phyloP scores from a whole-genome alignment of 768 basidiomycete species.

The Termitomyces heimii region DNA sequence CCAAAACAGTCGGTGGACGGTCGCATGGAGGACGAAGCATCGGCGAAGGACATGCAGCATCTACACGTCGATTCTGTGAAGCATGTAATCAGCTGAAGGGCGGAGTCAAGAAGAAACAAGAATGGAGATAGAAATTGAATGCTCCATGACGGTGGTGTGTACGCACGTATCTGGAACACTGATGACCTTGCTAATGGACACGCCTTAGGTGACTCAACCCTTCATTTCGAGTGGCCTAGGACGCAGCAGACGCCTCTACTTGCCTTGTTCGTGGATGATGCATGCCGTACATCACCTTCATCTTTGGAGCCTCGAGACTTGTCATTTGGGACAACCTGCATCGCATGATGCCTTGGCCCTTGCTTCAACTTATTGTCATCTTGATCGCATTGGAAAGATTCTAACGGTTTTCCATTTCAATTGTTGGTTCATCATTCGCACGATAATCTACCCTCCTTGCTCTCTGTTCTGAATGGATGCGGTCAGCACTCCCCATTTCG shows the following conservation, averaged over 20 bases:
- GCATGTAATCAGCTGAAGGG: conserved; percentile 31
- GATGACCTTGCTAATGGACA: not conserved
- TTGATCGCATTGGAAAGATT: not conserved
- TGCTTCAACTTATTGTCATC: not conserved
- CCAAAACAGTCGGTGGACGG: conserved; percentile 12
- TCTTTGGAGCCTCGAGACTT: not conserved
- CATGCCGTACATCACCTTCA: not conserved
- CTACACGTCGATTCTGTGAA: conserved; percentile 28
- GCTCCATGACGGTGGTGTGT: not conserved
- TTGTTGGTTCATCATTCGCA: not conserved
- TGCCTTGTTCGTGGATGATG: not conserved
- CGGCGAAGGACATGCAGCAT: conserved; percentile 10
- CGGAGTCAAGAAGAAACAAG: conserved; percentile 6
- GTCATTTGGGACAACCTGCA: not conserved
- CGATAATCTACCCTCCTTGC: not conserved
- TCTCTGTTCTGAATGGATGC: not conserved
- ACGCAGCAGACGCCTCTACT: not conserved
- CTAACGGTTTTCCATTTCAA: not conserved
- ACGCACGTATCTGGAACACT: not conserved
- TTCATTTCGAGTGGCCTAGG: not conserved
- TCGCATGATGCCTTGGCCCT: not conserved
- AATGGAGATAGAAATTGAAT: conserved; percentile 12
- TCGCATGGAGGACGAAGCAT: conserved; percentile 16
- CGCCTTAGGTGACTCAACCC: not conserved
- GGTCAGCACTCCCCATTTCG: not conserved